Conservation (phyloP, 2,329 filamentous ascomycete genomes). For the Aspergillus sp. region DNA sequence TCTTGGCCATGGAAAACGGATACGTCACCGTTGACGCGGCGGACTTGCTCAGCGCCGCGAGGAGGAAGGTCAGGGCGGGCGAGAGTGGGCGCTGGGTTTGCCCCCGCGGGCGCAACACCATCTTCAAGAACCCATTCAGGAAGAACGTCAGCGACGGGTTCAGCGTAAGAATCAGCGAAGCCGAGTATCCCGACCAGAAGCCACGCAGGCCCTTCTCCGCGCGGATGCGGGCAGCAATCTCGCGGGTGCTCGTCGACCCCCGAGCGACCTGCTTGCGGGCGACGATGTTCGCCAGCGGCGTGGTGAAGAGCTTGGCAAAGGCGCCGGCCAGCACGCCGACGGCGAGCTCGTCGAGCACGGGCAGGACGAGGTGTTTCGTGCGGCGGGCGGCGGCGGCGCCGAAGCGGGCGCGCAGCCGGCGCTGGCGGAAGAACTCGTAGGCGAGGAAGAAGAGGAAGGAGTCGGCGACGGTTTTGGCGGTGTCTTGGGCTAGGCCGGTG, state of each 20-base stretch:
- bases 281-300: constrained; percentile 77
- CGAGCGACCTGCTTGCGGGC: constrained; percentile 78
- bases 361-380: constrained; percentile 44
- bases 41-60: constrained; percentile 76
- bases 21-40: constrained; percentile 75
- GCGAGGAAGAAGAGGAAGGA: constrained; percentile 85
- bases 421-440: constrained; percentile 59
- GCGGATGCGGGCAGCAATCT: constrained; percentile 61
- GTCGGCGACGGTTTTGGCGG: constrained; percentile 67
- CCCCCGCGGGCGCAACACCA: constrained; percentile 54
- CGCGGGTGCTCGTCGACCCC: too few species aligned
- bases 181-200: constrained; percentile 87
- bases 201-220: constrained; percentile 69
- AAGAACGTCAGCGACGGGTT: constrained; percentile 87
- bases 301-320: constrained; percentile 71
- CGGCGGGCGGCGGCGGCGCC: constrained; percentile 17
- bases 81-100: constrained; percentile 52
- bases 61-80: constrained; percentile 57
- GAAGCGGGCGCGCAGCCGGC: constrained; percentile 41
- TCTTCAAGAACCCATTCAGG: constrained; percentile 69
- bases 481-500: constrained; percentile 61
- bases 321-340: constrained; percentile 70
- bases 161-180: constrained; percentile 72
- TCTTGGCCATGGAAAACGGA: constrained; percentile 82
- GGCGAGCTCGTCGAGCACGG: constrained; percentile 68